Conservation (phyloP, 768 basidiomycete species). For the Boletus huronensis region DNA sequence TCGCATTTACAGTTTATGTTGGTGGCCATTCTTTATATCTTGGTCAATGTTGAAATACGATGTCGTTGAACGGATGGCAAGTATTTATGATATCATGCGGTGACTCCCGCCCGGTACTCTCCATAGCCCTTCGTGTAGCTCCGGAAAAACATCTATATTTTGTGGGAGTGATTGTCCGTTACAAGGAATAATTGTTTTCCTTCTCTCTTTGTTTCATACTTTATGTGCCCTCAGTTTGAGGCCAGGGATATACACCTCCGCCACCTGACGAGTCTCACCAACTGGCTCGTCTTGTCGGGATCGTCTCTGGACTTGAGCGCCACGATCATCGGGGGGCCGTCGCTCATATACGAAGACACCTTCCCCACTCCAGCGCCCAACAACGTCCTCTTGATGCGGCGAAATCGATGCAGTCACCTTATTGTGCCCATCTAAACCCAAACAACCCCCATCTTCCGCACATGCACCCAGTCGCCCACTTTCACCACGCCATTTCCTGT, state of each 20-base stretch:
- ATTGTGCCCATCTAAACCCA: background rate
- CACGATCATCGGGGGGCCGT: no score
- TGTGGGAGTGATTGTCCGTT: no score
- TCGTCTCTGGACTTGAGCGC: no score
- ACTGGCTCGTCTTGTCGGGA: no score
- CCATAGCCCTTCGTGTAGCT: background rate
- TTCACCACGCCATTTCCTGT: slow-evolving; percentile 46
- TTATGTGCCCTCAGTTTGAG: no score
- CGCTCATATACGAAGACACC: background rate
- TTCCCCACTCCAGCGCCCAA: background rate
- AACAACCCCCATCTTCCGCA: slow-evolving; percentile 40
- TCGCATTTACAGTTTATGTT: slow-evolving; percentile 5
- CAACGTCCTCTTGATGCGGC: background rate
- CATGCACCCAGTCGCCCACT: slow-evolving; percentile 60
- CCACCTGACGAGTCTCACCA: no score
- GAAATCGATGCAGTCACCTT: background rate
- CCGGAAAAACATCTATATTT: background rate
- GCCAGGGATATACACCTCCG: no score
- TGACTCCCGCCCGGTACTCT: background rate
- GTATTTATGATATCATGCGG: background rate
- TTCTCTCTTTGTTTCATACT: no score
- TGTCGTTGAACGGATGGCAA: background rate
- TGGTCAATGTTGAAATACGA: background rate
- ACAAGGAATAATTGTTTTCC: no score
- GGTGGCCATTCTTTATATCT: background rate